Evolutionary conservation across 2,329 filamentous ascomycete species (phyloP).

Genomic region (Malbranchea zuffiana): DNA sequence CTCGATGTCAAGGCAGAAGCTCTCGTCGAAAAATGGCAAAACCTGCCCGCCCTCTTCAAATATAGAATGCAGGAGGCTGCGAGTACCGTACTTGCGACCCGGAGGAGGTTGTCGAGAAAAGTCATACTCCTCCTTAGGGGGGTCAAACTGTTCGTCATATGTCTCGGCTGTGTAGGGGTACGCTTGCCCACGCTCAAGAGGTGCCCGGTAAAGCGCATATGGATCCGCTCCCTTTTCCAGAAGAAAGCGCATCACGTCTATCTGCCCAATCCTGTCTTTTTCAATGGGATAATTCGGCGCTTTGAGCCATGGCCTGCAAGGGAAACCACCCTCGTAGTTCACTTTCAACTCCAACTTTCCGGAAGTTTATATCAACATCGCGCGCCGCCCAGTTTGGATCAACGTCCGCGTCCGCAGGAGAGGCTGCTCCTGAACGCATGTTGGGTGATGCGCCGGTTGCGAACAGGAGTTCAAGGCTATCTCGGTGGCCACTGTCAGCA

Average conservation of each 20-base stretch:
- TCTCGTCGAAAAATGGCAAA: conserved; percentile 10
- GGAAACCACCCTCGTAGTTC: conserved; percentile 6
- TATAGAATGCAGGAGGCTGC: conserved; percentile 14
- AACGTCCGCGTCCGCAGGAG: conserved; percentile 8
- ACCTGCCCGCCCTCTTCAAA: conserved; percentile 10
- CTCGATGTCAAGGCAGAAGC: conserved; percentile 11
- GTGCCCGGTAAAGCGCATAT: conserved; percentile 9
- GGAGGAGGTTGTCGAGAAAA: background rate
- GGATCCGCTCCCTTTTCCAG: conserved; percentile 8
- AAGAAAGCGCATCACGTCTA: conserved; percentile 8
- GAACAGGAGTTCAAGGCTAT: conserved; percentile 4
- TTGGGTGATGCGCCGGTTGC: conserved; percentile 1
- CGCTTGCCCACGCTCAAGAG: conserved; percentile 5
- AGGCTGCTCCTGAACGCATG: conserved; percentile 7
- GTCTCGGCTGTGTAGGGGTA: conserved; percentile 8
- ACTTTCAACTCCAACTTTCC: background rate
- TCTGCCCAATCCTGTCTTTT: conserved; percentile 7
- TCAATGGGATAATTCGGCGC: background rate
- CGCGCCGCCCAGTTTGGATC: conserved; percentile 8
- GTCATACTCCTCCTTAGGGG: background rate
- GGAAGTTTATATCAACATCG: conserved; percentile 5
- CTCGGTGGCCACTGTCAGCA: conserved; percentile 5
- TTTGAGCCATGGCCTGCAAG: conserved; percentile 8
- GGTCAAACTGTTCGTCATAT: conserved; percentile 9
- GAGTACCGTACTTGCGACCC: conserved; percentile 8